These are phyloP conservation scores for Amanita rubescens DNA, from an alignment of 768 basidiomycete genomes.

Conservation along the genomic window DNA sequence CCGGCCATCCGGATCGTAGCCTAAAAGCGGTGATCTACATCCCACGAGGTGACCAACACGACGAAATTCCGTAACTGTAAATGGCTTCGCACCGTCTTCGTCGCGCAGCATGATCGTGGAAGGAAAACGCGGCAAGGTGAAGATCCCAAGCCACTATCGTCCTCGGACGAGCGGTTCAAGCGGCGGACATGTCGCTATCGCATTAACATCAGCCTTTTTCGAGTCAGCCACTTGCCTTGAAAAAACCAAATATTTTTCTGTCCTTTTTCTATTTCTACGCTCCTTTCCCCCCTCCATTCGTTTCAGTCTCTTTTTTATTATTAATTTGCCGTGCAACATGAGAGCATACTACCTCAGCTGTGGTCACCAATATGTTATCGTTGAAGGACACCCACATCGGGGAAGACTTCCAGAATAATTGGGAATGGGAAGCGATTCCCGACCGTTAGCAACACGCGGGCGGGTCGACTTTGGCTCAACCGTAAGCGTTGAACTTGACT, in stretches of 20 bases:
- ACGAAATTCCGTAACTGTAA: no score
- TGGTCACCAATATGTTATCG: background rate
- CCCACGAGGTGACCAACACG: no score
- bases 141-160: no score
- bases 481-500: conserved; percentile 36
- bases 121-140: no score
- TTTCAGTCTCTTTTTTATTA: background rate
- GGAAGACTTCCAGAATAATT: conserved; percentile 36
- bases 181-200: no score
- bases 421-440: conserved; percentile 39
- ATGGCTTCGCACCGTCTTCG: no score
- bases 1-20: no score
- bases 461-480: conserved; percentile 37
- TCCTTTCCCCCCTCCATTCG: background rate
- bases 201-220: no score
- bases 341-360: background rate
- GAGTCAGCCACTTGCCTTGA: background rate
- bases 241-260: background rate
- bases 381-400: conserved; percentile 18
- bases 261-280: background rate
- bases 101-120: no score
- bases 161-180: no score
- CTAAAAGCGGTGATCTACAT: no score
- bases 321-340: background rate
- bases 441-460: conserved; percentile 71